Conservation (phyloP, 805 yeast genomes). For the Suhomyces pyralidae region DNA sequence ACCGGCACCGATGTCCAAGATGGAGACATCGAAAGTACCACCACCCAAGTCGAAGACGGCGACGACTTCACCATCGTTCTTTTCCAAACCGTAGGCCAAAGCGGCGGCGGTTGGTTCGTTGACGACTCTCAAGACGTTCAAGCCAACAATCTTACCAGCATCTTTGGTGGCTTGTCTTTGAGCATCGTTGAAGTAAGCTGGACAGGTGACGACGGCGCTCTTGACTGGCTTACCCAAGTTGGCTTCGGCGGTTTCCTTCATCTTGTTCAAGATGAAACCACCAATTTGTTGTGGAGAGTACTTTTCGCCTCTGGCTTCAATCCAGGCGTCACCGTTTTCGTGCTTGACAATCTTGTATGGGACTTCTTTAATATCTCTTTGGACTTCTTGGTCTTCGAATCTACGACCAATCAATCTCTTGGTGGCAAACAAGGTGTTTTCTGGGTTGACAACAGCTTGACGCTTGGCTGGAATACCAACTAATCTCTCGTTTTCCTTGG, state of each 20-base stretch:
- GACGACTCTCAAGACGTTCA: slow-evolving; percentile 84
- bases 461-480: slow-evolving; percentile 96
- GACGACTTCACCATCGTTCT: slow-evolving; percentile 73
- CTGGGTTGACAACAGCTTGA: slow-evolving; percentile 92
- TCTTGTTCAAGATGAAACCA: slow-evolving; percentile 88
- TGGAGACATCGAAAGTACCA: slow-evolving; percentile 97
- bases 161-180: slow-evolving; percentile 94
- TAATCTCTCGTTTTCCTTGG: slow-evolving; percentile 84
- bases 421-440: slow-evolving; percentile 91
- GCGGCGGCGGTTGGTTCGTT: slow-evolving; percentile 95
- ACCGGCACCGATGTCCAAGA: slow-evolving; percentile 95
- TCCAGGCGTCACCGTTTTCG: slow-evolving; percentile 94
- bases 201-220: slow-evolving; percentile 90
- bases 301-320: slow-evolving; percentile 79
- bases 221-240: slow-evolving; percentile 82
- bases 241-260: slow-evolving; percentile 97
- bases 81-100: slow-evolving; percentile 89
- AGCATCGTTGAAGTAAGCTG: slow-evolving; percentile 87
- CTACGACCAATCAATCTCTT: slow-evolving; percentile 94
- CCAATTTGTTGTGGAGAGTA: slow-evolving; percentile 97
- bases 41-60: slow-evolving; percentile 98
- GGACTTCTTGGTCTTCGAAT: slow-evolving; percentile 85
- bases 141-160: slow-evolving; percentile 96
- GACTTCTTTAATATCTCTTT: slow-evolving; percentile 80
- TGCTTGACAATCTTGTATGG: slow-evolving; percentile 91